Conservation (phyloP, 495 filamentous ascomycete species). For the Emericellopsis terricola region DNA sequence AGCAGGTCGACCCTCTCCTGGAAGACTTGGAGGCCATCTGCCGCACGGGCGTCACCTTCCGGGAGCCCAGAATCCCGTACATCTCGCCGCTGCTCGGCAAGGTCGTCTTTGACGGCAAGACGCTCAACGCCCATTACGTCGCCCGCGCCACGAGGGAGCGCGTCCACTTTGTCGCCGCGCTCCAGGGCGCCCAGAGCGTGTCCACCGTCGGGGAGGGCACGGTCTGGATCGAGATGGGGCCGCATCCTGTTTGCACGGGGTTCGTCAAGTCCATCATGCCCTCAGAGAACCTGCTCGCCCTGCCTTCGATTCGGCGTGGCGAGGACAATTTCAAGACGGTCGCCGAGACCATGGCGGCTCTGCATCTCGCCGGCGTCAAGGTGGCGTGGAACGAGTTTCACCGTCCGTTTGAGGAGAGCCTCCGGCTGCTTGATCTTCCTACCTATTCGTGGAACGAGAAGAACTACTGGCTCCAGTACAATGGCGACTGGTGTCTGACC, state of each 20-base stretch:
- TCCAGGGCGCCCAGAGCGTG: slow-evolving; percentile 34
- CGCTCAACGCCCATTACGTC: slow-evolving; percentile 44
- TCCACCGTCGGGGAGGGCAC: slow-evolving; percentile 34
- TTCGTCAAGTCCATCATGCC: slow-evolving; percentile 44
- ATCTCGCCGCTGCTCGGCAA: slow-evolving; percentile 52
- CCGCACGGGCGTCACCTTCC: slow-evolving; percentile 37
- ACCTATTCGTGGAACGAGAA: slow-evolving; percentile 64
- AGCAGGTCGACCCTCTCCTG: slow-evolving; percentile 62
- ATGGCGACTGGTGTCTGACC: slow-evolving; percentile 46
- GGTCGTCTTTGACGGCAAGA: slow-evolving; percentile 31
- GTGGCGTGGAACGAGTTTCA: slow-evolving; percentile 69
- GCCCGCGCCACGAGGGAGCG: slow-evolving; percentile 46
- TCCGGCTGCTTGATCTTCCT: slow-evolving; percentile 48
- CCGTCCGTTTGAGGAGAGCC: slow-evolving; percentile 42
- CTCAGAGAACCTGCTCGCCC: slow-evolving; percentile 34
- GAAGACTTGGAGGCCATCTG: slow-evolving; percentile 44
- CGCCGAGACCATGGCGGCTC: slow-evolving; percentile 33
- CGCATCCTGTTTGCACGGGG: slow-evolving; percentile 50
- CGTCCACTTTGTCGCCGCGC: slow-evolving; percentile 53
- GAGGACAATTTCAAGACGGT: slow-evolving; percentile 50
- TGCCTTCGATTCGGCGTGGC: slow-evolving; percentile 32
- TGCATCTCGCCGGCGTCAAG: slow-evolving; percentile 47
- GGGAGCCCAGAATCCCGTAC: slow-evolving; percentile 43
- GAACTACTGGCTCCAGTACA: slow-evolving; percentile 80
- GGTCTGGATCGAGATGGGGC: slow-evolving; percentile 49